Base-by-base conservation (phyloP, 2,329 filamentous ascomycete species). In the Ceratocystis papillata region DNA sequence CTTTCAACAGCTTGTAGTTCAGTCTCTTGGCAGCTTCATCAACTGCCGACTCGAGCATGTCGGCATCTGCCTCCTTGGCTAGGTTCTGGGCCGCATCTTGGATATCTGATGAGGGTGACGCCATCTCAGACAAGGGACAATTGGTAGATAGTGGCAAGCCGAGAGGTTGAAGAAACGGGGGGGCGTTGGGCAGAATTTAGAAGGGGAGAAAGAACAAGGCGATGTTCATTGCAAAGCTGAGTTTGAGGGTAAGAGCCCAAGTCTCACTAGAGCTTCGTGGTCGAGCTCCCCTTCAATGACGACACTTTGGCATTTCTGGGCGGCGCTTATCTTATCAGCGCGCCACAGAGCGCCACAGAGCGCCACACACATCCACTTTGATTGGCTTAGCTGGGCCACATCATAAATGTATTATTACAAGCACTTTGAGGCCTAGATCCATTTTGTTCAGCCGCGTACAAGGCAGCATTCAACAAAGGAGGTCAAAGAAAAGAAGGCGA, bases 1-100 rank as follows among this genome's bases (percentile, higher is more conserved):
- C 92, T 79, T 99, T 99, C 71, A 88, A 81, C 72, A 88, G 84
- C 78, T 96, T 99, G 80, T 96, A 96, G 60, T 20, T 69, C 48
- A 76, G 81, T 87, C 67, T 25, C 37, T 61, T 65, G 15, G 66
- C 59, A 10, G 66, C 66, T 50, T 67, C 63, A 25, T 67, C 57
- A 17, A 76, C 75, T 44, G 73, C 62, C 70, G 73, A 71, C 69
- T 77, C 74, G 74, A 78, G 78, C 70, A 66, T 70, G 70, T 69
- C 64, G 68, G 68, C 66, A 20, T 66, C 64, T 10, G 60, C 37
- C 22, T 57, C n/a, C 25, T 65, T 30, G n/a, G 33, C 41, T 22
- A 65, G 57, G 37, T 61, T 45, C 33, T 53, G 44, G 33, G 53
- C 63, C 28, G 53, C 44, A 48, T 60, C 50, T 22, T 45, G 25